Base-by-base conservation (phyloP, 2,329 filamentous ascomycete species). In the Fusarium torulosum region DNA sequence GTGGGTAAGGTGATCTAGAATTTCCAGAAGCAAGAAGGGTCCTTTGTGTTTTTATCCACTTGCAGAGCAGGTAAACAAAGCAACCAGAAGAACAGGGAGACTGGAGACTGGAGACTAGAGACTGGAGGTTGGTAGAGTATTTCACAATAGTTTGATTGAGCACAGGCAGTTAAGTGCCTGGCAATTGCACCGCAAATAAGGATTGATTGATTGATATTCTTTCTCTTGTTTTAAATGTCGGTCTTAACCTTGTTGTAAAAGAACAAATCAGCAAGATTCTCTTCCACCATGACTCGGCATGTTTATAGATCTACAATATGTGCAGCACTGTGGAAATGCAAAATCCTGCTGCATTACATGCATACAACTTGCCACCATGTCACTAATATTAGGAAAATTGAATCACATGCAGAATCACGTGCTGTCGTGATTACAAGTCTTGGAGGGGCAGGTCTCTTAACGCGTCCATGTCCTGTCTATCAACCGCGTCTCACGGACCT, bases 351-450 rank as follows among this genome's bases (percentile, higher is more conserved):
- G 35, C 33, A 35, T 17, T 17, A 14, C 29, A 25, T 20, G 17
- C 21, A 41, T 57, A 13, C 33, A 20, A 47, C 31, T 55, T 25
- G 54, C 55, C 63, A 66, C 61, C 21, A 47, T 23, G 31, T 29
- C 29, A 25, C 50, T 38, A 13, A 19, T 41, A 31, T 43, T 23
- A 42, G 10, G 17, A n/a, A 11, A 41, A 13, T 21, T 3, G 4
- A 29, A 46, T 72, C 73, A 74, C 71, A 63, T 74, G 67, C 6
- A 11, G 0, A 0, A 3, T 56, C 74, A 75, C 74, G 74, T 75
- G 74, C 25, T n/a, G 9, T 52, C 74, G 73, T 60, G 74, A 67
- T 46, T 40, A 14, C n/a, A 20, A 6, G 23, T 27, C 21, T 31
- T 49, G 38, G 55, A 51, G 50, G 50, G 60, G 46, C 49, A 44